Percentiles rank a stretch among this genome's conserved stretches.
phyloP scores from a whole-genome alignment of 805 yeast genomes.

The Kurtzmaniella cleridarum region DNA sequence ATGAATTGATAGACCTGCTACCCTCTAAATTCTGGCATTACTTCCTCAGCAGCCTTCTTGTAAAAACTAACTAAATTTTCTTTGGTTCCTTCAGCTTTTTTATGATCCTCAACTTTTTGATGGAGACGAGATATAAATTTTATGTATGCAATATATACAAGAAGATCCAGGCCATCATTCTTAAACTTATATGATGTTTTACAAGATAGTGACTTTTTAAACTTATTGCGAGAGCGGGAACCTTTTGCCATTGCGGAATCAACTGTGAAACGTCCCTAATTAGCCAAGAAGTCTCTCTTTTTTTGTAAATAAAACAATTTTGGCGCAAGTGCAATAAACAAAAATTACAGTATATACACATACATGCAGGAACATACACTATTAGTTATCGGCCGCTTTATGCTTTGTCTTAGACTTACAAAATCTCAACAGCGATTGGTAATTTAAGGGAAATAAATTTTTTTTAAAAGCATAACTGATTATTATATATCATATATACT shows the following conservation, averaged over 20 bases:
- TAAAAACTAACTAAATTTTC: constrained; percentile 37
- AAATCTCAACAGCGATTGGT: too few relatives aligned
- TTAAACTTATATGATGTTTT: constrained; percentile 11
- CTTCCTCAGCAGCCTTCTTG: constrained; percentile 24
- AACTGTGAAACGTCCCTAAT: too few relatives aligned
- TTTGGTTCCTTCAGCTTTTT: constrained; percentile 37
- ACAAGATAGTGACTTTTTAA: constrained; percentile 1
- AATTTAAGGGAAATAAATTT: too few relatives aligned
- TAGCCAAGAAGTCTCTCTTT: too few relatives aligned
- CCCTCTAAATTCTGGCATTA: constrained; percentile 35
- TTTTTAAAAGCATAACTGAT: too few relatives aligned
- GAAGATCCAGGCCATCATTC: constrained; percentile 36
- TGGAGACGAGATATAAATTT: constrained; percentile 40
- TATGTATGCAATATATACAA: constrained; percentile 44
- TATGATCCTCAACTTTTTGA: constrained; percentile 31
- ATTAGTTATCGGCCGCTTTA: too few relatives aligned
- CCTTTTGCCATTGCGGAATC: background rate
- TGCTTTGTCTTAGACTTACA: too few relatives aligned
- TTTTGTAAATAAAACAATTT: too few relatives aligned
- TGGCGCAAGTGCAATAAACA: too few relatives aligned
- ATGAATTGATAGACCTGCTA: constrained; percentile 4
- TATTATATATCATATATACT: too few relatives aligned
- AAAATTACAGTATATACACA: too few relatives aligned
- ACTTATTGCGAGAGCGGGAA: constrained; percentile 1
- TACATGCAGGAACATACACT: too few relatives aligned